A percentile compares a stretch with the other conserved stretches of the same genome.
Conservation (phyloP, 495 filamentous ascomycete species). For the Aspergillus taichungensis region DNA sequence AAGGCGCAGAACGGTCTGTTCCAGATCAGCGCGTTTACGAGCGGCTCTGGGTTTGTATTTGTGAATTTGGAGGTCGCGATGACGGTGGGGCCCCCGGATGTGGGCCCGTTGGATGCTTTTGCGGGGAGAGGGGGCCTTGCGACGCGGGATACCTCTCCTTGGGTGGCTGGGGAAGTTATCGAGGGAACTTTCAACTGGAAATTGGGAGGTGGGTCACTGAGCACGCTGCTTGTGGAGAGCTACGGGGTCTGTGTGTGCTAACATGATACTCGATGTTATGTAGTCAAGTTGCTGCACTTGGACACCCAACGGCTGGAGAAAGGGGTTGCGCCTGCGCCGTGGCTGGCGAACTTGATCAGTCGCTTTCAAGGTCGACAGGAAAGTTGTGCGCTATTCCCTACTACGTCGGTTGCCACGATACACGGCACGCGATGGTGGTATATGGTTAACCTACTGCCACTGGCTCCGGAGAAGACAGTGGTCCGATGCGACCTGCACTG, state of each 20-base stretch:
- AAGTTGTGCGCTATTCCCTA: conserved; percentile 9
- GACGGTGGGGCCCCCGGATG: conserved; percentile 7
- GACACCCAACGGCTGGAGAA: too few species aligned
- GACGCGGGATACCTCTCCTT: conserved; percentile 7
- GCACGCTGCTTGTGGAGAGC: background rate
- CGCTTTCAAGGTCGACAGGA: background rate
- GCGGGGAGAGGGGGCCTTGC: conserved; percentile 3
- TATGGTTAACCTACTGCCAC: conserved; percentile 10
- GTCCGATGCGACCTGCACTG: conserved; percentile 18
- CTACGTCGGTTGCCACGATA: conserved; percentile 9
- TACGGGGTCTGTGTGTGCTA: too few species aligned
- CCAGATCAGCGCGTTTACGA: conserved; percentile 28
- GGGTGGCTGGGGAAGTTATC: conserved; percentile 28
- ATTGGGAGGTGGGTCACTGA: conserved; percentile 13
- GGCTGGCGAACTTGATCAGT: background rate
- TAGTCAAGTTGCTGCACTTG: too few species aligned
- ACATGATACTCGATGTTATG: too few species aligned
- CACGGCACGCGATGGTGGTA: conserved; percentile 9
- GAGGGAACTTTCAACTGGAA: conserved; percentile 43
- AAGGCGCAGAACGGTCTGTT: conserved; percentile 44
- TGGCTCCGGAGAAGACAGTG: conserved; percentile 9
- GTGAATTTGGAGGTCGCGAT: conserved; percentile 32
- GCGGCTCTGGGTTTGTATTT: conserved; percentile 27
- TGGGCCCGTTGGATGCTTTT: conserved; percentile 8
- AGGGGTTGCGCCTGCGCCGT: background rate